phyloP scores from a whole-genome alignment of 768 basidiomycete species.

The Mycena floridula region DNA sequence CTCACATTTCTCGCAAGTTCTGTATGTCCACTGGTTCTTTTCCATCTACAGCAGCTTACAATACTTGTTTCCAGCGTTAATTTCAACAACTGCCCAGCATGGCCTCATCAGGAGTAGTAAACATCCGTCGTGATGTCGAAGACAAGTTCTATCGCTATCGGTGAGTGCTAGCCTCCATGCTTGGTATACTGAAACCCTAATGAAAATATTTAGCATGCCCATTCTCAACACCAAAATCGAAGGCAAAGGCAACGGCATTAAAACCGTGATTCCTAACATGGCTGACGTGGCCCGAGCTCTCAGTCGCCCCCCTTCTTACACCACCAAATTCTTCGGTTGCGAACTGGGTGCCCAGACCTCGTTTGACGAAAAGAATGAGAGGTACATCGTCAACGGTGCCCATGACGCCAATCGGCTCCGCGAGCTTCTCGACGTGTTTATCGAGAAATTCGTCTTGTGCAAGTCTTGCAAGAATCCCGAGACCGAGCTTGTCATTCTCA shows the following conservation, averaged over 20 bases:
- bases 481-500: conserved; percentile 90
- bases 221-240: conserved; percentile 93
- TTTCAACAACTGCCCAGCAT: conserved; percentile 61
- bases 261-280: conserved; percentile 99
- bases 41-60: neutral
- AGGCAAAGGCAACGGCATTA: conserved; percentile 99
- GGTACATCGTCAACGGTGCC: conserved; percentile 98
- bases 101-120: conserved; percentile 77
- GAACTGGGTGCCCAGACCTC: conserved; percentile 98
- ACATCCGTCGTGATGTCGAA: conserved; percentile 94
- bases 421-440: conserved; percentile 94
- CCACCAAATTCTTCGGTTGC: conserved; percentile 98
- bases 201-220: conserved; percentile 68
- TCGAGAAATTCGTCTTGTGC: conserved; percentile 98
- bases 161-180: conserved; percentile 29
- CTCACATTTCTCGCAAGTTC: conserved; percentile 45
- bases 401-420: conserved; percentile 89
- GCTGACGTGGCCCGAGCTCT: conserved; percentile 94
- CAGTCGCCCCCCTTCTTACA: conserved; percentile 90
- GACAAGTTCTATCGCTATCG: conserved; percentile 96
- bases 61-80: conserved; percentile 49
- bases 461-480: conserved; percentile 98
- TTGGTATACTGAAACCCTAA: neutral
- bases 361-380: conserved; percentile 92
- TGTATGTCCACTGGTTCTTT: conserved; percentile 29